Evolutionary conservation across 352 stramenopile species (phyloP).

Genomic region (Lagenidium sp.): DNA sequence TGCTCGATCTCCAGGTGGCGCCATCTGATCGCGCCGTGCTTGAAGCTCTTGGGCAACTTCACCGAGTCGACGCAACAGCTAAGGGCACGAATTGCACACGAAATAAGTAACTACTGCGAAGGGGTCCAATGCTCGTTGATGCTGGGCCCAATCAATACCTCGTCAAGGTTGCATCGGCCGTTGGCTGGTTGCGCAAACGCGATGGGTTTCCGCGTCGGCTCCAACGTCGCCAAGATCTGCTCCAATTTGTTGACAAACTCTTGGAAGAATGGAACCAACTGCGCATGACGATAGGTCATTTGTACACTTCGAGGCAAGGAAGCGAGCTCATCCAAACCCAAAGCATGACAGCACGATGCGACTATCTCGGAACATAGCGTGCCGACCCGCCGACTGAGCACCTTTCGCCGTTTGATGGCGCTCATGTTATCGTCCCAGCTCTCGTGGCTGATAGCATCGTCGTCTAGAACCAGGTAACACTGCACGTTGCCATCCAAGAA

Average conservation of each 20-base stretch:
- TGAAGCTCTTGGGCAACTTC: conserved; percentile 39
- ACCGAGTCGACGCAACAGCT: conserved; percentile 25
- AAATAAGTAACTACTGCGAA: no score
- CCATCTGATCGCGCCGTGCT: conserved; percentile 34
- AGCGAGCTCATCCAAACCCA: conserved; percentile 10
- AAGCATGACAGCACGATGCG: conserved; percentile 16
- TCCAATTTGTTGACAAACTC: conserved; percentile 25
- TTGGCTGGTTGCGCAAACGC: no score
- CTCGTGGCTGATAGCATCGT: not conserved
- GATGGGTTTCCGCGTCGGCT: no score
- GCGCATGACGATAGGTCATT: conserved; percentile 15
- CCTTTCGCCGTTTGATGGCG: conserved; percentile 2
- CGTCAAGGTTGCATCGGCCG: no score
- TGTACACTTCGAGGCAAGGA: conserved; percentile 18
- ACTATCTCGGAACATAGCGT: conserved; percentile 25
- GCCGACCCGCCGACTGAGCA: conserved; percentile 15
- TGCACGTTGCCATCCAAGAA: conserved; percentile 16
- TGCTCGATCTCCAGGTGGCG: conserved; percentile 29
- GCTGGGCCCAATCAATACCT: no score
- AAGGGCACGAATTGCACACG: not conserved
- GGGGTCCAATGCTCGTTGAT: no score
- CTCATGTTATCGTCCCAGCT: conserved; percentile 10
- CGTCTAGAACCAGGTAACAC: conserved; percentile 20
- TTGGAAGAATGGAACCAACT: conserved; percentile 23
- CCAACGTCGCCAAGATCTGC: no score